These are phyloP conservation scores for Solanum hybrid DNA, from an alignment of 305 asterid genomes.

Conservation along the genomic window DNA sequence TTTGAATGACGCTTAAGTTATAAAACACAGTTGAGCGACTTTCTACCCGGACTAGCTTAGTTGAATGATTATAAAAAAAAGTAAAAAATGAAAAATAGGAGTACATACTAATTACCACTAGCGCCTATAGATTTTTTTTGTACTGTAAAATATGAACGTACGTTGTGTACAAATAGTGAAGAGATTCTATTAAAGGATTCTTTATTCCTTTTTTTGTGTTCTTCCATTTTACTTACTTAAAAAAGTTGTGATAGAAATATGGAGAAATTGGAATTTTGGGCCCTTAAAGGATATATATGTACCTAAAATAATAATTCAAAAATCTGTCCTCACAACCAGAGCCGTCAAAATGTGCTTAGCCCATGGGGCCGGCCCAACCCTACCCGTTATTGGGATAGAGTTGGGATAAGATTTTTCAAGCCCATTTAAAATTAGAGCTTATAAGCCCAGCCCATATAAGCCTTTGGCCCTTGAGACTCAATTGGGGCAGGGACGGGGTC, in stretches of 20 bases:
- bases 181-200: neutral
- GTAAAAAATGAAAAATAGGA: neutral
- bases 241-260: neutral
- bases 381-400: too few relatives aligned
- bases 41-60: neutral
- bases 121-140: neutral
- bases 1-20: too few relatives aligned
- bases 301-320: neutral
- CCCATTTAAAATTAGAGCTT: too few relatives aligned
- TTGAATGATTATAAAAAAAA: neutral
- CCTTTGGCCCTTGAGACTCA: too few relatives aligned
- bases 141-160: neutral
- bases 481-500: too few relatives aligned
- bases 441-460: too few relatives aligned
- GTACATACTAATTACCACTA: neutral
- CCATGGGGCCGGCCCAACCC: too few relatives aligned
- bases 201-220: neutral
- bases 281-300: neutral
- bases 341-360: too few relatives aligned
- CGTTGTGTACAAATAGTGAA: neutral
- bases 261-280: neutral
- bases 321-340: neutral
- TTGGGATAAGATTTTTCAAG: too few relatives aligned
- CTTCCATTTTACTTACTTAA: neutral
- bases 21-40: neutral